Base-by-base conservation (phyloP, 768 basidiomycete species). In the Russula lepida region DNA sequence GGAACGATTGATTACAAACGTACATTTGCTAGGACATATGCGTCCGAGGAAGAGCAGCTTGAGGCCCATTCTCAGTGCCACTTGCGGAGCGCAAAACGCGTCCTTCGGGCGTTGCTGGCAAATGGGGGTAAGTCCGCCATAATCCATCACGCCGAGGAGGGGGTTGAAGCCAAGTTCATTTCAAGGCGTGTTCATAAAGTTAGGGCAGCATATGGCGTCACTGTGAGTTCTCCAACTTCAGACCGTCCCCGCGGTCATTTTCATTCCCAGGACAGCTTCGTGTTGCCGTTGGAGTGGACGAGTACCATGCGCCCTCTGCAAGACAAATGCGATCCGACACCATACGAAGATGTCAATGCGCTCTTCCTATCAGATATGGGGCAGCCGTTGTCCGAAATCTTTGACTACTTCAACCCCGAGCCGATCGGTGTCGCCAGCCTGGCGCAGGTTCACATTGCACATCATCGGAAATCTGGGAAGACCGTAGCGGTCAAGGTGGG, bases 351-450 rank as follows among this genome's bases (percentile, higher is more conserved):
- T 60, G 72, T 98, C 12, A 83, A 93, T 64, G 74, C 73, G 1
- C 80, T 98, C 67, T 88, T 98, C 71, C 66, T 85, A 19, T 75
- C 79, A 9, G 97, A 98, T 71, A 86, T 93, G 72, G 92, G 89
- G 7, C 70, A 73, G 41, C 77, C 83, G 0, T 80, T 97, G 39
- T 75, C 79, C 2, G 87, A 89, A 21, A 72, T 93, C 33, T 98
- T 98, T 68, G 82, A 84, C 13, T 83, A 92, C 62, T 95, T 98
- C 69, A 85, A 97, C 66, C 84, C 84, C 5, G 75, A 78, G 19
- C 97, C 97, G 7, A 90, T 98, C 48, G 97, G 97, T 3, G 93
- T 98, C 17, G 97, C 97, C 13, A 95, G 92, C 68, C 74, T 98
- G 39, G 97, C 97, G 6, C 97, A 99, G 73, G 97, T 98, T 17